These are phyloP conservation scores for Priceomyces castillae DNA, from an alignment of 805 yeast species.

Conservation along the genomic window DNA sequence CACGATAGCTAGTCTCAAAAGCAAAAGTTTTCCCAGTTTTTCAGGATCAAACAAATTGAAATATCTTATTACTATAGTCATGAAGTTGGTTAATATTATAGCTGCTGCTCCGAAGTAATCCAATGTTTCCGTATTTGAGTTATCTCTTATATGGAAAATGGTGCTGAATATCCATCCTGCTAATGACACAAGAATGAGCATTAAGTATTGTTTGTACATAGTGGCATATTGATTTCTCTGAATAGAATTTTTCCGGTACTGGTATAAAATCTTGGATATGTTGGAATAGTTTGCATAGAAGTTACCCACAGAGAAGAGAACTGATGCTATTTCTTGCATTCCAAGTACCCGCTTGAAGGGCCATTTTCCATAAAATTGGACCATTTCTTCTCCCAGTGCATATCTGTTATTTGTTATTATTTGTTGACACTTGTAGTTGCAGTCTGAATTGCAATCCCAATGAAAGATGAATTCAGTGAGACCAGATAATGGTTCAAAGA, in stretches of 20 bases:
- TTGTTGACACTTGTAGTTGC: constrained; percentile 41
- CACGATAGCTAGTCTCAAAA: constrained; percentile 19
- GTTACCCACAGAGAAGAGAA: constrained; percentile 35
- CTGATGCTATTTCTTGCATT: constrained; percentile 34
- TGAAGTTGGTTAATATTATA: constrained; percentile 35
- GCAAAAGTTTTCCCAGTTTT: constrained; percentile 5
- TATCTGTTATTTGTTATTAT: constrained; percentile 24
- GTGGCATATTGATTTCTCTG: constrained; percentile 11
- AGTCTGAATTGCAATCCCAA: constrained; percentile 38
- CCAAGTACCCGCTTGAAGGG: constrained; percentile 39
- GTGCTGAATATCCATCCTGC: constrained; percentile 39
- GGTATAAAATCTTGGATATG: constrained; percentile 24
- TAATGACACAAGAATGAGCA: constrained; percentile 25
- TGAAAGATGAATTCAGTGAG: constrained; percentile 18
- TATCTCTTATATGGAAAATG: constrained; percentile 39
- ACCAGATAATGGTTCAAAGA: constrained; percentile 12
- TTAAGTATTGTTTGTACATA: constrained; percentile 31
- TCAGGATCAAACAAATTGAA: constrained; percentile 23
- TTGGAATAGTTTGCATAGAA: constrained; percentile 32
- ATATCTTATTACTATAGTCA: constrained; percentile 30
- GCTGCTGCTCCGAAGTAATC: constrained; percentile 44
- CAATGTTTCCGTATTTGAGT: constrained; percentile 34
- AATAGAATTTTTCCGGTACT: constrained; percentile 20
- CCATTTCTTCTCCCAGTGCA: constrained; percentile 21
- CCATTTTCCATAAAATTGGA: constrained; percentile 46